Base-by-base conservation (phyloP, 345 rosid genomes). In the Eucalyptus viminalis region DNA sequence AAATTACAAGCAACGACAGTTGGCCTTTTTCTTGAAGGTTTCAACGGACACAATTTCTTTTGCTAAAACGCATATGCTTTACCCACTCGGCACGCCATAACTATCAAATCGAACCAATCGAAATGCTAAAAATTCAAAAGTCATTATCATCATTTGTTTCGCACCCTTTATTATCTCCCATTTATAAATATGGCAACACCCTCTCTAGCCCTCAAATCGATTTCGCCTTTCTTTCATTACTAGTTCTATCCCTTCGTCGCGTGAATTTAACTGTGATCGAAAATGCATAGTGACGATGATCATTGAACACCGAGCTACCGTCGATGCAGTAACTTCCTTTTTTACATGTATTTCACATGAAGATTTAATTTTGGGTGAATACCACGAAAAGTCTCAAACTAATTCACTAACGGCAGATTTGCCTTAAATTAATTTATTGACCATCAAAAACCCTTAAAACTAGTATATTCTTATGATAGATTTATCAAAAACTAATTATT, bases 371-470 rank as follows among this genome's bases (percentile, higher is more conserved):
- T 53, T 53, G 4, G 22, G 22, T 51, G 24, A 53, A 53, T 19
- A 53, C 4, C 10, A 19, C 1, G 10, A 8, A 53, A 53, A 53
- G 56, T 53, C 58, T 4, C 58, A 3, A 53, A 53, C 24, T 8
- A 53, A 19, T 19, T 8, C 5, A 53, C 10, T 53, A 19, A 5
- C 0, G 0, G 19, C 1, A 19, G 0, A 53, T 53, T 53, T 53
- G 2, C 0, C 2, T 53, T 53, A 19, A 53, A 53, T 19, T 53
- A 19, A 53, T 53, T 53, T 51, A 1, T 53, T 19, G 1, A 7
- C 10, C 10, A 53, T 4, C 2, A 19, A 53, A 53, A 53, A 53
- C 3, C 22, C 22, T 16, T 1, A 53, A 53, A 19, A 19, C 5
- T 19, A 2, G 5, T 53, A 53, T 4, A 53, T 19, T 7, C 4